Evolutionary conservation across 2,329 filamentous ascomycete genomes (phyloP).

Genomic region (Xylaria sp.): DNA sequence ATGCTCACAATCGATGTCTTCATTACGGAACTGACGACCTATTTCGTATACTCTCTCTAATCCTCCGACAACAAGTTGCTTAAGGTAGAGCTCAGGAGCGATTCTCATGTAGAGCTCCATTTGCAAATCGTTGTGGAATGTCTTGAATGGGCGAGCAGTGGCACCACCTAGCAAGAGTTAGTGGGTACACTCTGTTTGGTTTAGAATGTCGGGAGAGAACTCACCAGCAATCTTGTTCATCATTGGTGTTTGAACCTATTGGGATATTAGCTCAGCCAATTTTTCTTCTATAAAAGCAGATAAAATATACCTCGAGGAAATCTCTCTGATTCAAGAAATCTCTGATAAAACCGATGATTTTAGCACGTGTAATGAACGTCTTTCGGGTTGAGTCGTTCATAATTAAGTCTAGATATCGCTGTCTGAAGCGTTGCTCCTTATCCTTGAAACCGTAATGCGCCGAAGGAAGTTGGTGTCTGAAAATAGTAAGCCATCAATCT

Average conservation of each 20-base stretch:
- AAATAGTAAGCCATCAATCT: neutral
- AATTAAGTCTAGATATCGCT: conserved; percentile 93
- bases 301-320: conserved; percentile 75
- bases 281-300: neutral
- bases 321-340: conserved; percentile 85
- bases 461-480: conserved; percentile 76
- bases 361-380: conserved; percentile 82
- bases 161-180: conserved; percentile 68
- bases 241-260: conserved; percentile 79
- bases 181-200: neutral
- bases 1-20: conserved; percentile 70
- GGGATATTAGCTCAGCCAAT: neutral
- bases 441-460: conserved; percentile 97
- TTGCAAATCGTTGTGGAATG: conserved; percentile 93
- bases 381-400: conserved; percentile 90
- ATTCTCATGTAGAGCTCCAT: conserved; percentile 96
- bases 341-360: conserved; percentile 88
- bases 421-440: conserved; percentile 88
- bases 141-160: conserved; percentile 92
- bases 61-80: conserved; percentile 93
- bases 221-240: conserved; percentile 96
- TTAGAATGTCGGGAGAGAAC: conserved; percentile 42
- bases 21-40: conserved; percentile 94
- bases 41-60: conserved; percentile 95
- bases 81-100: conserved; percentile 93